phyloP scores from a whole-genome alignment of 2,329 filamentous ascomycete species.

The Colletotrichum costaricense region DNA sequence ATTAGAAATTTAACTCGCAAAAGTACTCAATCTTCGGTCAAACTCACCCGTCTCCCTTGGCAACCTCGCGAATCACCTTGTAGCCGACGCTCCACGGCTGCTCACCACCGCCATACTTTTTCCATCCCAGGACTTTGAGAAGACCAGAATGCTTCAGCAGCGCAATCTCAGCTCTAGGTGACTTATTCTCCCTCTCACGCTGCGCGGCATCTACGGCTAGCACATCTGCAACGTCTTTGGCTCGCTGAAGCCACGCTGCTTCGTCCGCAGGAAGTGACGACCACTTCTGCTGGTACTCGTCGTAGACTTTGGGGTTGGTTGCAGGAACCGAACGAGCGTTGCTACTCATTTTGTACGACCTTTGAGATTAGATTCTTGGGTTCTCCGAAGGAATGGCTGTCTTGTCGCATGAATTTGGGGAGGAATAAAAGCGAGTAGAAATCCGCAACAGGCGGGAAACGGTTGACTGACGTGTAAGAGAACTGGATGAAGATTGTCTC shows the following conservation, averaged over 20 bases:
- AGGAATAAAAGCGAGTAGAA: no score
- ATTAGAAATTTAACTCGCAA: neutral
- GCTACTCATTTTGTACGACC: slow-evolving; percentile 14
- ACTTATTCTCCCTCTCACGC: slow-evolving; percentile 52
- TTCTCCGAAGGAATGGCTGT: neutral
- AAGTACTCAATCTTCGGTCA: neutral
- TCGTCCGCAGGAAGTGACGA: slow-evolving; percentile 44
- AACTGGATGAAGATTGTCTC: no score
- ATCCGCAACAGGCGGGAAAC: neutral
- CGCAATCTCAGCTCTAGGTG: slow-evolving; percentile 51
- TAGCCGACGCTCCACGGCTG: slow-evolving; percentile 64
- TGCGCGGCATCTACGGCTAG: slow-evolving; percentile 46
- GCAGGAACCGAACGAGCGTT: slow-evolving; percentile 31
- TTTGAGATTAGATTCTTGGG: neutral
- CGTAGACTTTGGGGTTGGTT: slow-evolving; percentile 51
- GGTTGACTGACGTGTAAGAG: neutral
- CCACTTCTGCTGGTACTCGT: slow-evolving; percentile 50
- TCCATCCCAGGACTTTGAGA: slow-evolving; percentile 51
- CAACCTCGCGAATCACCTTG: slow-evolving; percentile 70
- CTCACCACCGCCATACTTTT: slow-evolving; percentile 55
- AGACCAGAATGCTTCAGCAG: slow-evolving; percentile 55
- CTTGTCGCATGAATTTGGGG: neutral
- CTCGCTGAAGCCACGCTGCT: slow-evolving; percentile 51
- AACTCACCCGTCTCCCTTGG: slow-evolving; percentile 69
- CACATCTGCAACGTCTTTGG: slow-evolving; percentile 50